A percentile compares a stretch with the other conserved stretches of the same genome.
Evolutionary conservation across 2,329 filamentous ascomycete genomes (phyloP).

Genomic region (Arthrobotrys iridis): DNA sequence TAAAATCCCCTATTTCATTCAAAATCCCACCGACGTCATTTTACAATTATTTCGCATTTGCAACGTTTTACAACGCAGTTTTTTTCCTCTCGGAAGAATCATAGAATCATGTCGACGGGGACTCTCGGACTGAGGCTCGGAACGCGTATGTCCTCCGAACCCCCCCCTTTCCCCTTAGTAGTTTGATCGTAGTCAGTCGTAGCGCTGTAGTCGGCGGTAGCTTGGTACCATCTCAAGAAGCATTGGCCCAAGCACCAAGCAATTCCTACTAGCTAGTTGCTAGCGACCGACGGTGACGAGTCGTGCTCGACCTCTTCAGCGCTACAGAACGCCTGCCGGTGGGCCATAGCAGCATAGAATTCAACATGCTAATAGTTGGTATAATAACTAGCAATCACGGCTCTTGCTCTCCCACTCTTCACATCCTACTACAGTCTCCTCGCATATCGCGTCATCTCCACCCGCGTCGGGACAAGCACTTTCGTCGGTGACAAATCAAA

Average conservation of each 20-base stretch:
- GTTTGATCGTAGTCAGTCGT: not conserved
- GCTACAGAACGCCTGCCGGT: too few relatives aligned
- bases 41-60: not conserved
- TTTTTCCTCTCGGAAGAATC: not conserved
- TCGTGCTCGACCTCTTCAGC: too few relatives aligned
- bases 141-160: conserved; percentile 33
- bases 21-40: not conserved
- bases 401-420: conserved; percentile 38
- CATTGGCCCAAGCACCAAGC: too few relatives aligned
- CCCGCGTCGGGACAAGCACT: conserved; percentile 23
- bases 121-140: conserved; percentile 46
- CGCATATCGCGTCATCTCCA: conserved; percentile 42
- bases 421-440: conserved; percentile 38
- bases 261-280: too few relatives aligned
- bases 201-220: not conserved
- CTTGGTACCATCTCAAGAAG: too few relatives aligned
- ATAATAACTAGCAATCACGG: conserved; percentile 31
- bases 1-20: not conserved
- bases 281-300: too few relatives aligned
- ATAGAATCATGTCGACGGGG: conserved; percentile 26
- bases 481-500: conserved; percentile 34
- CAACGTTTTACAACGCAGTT: conserved; percentile 10
- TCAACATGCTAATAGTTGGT: not conserved
- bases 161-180: not conserved
- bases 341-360: too few relatives aligned